Percentiles rank a stretch among this genome's conserved stretches.
Evolutionary conservation across 2,329 filamentous ascomycete species (phyloP).

Genomic region (Penicillium sclerotiorum): DNA sequence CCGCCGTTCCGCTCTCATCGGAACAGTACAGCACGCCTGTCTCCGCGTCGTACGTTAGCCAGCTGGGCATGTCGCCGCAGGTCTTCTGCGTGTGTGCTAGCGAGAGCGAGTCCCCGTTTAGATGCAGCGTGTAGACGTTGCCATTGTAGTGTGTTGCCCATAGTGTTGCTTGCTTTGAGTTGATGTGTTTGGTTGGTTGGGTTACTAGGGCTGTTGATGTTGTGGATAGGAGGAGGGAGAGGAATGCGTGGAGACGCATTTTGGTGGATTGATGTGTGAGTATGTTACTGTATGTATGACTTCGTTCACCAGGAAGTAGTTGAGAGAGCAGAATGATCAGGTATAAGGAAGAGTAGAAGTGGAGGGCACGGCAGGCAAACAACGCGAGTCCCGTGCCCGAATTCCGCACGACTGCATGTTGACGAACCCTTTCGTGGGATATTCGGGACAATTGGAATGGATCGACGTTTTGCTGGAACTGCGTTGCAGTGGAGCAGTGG

Average conservation of each 20-base stretch:
- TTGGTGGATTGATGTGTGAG: too few species aligned
- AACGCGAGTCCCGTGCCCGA: not conserved
- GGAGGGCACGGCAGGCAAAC: not conserved
- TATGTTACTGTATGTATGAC: not conserved
- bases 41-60: constrained; percentile 35
- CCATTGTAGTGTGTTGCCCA: constrained; percentile 28
- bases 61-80: constrained; percentile 41
- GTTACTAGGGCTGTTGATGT: not conserved
- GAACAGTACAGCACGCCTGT: constrained; percentile 37
- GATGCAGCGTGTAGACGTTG: constrained; percentile 23
- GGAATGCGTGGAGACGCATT: not conserved
- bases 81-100: constrained; percentile 29
- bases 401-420: constrained; percentile 1
- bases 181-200: not conserved
- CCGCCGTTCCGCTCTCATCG: constrained; percentile 33
- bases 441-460: not conserved
- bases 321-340: too few species aligned
- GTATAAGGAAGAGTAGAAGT: not conserved
- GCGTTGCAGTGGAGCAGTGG: constrained; percentile 1
- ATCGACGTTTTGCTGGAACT: not conserved
- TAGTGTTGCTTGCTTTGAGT: constrained; percentile 15
- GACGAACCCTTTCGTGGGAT: not conserved
- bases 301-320: too few species aligned
- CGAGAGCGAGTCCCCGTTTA: constrained; percentile 21
- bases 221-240: not conserved